Percentiles rank a stretch among this genome's conserved stretches.
Conservation (phyloP, 2,329 filamentous ascomycete species). For the Thielaviopsis euricoi region DNA sequence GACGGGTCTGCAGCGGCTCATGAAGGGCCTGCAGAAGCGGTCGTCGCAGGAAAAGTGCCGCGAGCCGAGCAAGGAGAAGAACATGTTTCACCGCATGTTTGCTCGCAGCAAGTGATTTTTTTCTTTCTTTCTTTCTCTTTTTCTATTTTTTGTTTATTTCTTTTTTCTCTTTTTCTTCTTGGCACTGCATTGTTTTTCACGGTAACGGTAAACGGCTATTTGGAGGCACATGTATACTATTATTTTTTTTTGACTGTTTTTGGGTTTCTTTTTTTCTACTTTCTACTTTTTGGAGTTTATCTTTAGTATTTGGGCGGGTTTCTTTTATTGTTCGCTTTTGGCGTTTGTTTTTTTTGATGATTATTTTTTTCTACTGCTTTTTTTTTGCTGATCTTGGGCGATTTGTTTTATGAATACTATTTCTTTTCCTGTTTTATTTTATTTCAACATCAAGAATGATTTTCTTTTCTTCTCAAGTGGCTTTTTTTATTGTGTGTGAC, state of each 20-base stretch:
- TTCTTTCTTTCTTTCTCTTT: not conserved
- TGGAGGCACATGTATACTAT: slow-evolving; percentile 3
- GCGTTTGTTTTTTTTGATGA: no score
- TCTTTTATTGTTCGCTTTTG: no score
- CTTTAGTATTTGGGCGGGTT: no score
- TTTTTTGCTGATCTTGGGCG: no score
- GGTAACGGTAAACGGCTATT: slow-evolving; percentile 3
- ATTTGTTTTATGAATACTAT: no score
- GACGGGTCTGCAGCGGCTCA: slow-evolving; percentile 6
- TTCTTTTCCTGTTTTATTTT: no score
- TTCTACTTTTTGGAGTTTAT: no score
- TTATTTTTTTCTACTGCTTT: no score
- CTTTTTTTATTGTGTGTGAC: no score
- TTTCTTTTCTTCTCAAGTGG: no score
- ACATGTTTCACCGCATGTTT: slow-evolving; percentile 14
- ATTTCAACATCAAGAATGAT: no score
- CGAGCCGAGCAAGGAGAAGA: slow-evolving; percentile 5
- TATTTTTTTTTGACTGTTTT: no score
- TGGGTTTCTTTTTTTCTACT: not conserved
- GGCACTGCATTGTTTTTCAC: not conserved
- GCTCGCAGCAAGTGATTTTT: slow-evolving; percentile 8
- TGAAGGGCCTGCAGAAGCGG: slow-evolving; percentile 11
- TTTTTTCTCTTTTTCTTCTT: not conserved
- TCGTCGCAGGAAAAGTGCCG: slow-evolving; percentile 10
- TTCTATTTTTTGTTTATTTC: slow-evolving; percentile 3